phyloP scores from a whole-genome alignment of 176 grass and related monocot species.

The Cenchrus americanus region DNA sequence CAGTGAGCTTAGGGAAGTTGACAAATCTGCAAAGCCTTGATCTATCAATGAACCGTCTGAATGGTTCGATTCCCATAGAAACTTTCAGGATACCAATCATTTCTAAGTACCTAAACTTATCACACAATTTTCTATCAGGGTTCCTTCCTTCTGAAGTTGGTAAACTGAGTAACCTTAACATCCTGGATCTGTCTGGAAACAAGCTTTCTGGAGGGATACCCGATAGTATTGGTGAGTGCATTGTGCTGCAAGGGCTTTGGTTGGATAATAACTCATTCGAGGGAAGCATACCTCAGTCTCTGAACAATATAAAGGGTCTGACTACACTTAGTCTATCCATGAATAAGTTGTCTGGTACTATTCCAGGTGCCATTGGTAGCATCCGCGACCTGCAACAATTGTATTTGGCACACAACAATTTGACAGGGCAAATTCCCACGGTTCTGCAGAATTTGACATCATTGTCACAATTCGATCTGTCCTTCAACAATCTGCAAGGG shows the following conservation, averaged over 20 bases:
- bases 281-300: constrained; percentile 7
- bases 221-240: constrained; percentile 10
- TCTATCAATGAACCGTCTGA: not conserved
- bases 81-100: not conserved
- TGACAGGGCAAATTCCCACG: constrained; percentile 34
- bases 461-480: constrained; percentile 28
- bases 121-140: not conserved
- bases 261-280: constrained; percentile 7
- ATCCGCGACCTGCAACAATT: not conserved
- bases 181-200: not conserved
- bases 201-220: not conserved
- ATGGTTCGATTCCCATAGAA: not conserved
- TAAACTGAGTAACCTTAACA: not conserved
- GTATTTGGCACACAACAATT: constrained; percentile 28
- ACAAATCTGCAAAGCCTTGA: not conserved
- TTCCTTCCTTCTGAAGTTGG: not conserved
- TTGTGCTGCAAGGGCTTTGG: constrained; percentile 9
- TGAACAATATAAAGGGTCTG: constrained; percentile 6
- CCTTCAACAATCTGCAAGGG: constrained; percentile 43
- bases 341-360: constrained; percentile 14
- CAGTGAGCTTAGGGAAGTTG: not conserved
- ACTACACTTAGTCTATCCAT: not conserved
- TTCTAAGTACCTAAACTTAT: not conserved
- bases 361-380: not conserved
- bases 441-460: constrained; percentile 20